Evolutionary conservation across 2,329 filamentous ascomycete species (phyloP), one percentile per base, ranked within the genome.

Genomic region (Paramyrothecium sp.): DNA sequence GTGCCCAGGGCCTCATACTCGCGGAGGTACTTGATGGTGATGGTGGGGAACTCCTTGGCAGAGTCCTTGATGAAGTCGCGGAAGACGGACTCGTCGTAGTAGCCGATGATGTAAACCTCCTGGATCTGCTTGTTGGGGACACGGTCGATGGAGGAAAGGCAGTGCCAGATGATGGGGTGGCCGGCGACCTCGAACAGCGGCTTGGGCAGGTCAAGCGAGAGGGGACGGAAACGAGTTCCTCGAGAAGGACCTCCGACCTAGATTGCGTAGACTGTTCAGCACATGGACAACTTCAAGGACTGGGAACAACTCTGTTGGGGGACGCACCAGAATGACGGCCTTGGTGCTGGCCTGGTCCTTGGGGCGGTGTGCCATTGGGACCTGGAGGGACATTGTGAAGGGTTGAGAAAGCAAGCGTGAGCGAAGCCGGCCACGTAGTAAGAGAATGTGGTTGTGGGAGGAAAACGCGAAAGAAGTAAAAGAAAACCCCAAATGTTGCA

Each of bases 81-180:
- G 85, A 98, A 97, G 69, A 98, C 91, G 49, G 87, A 85, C 80
- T 98, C 95, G 73, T 99, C 95, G 76, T 98, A 99, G 85, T 99
- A 99, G 71, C 95, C 95, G 71, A 99, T 96, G 70, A 99, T 89
- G 81, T 95, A 93, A 67, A 99, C 94, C 78, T 99, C 95, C 72
- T 92, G 91, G 75, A 99, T 91, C 62, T 75, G 71, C 64, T 75
- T 84, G 70, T 91, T 89, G 68, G 91, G 89, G 59, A 98, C 91
- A 74, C 93, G 96, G 64, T 91, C 88, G 70, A 98, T 85, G 69
- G 95, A 92, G 69, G 89, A 90, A 73, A 99, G 86, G 82, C 93
- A 97, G 82, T 99, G 95, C 84, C 93, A 94, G 81, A 98, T 92
- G 79, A 99, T 98, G 67, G 94, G 92, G 78, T 99, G 95, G 67